Evolutionary conservation across 2,329 filamentous ascomycete genomes (phyloP).

Genomic region (Daldinia sp.): DNA sequence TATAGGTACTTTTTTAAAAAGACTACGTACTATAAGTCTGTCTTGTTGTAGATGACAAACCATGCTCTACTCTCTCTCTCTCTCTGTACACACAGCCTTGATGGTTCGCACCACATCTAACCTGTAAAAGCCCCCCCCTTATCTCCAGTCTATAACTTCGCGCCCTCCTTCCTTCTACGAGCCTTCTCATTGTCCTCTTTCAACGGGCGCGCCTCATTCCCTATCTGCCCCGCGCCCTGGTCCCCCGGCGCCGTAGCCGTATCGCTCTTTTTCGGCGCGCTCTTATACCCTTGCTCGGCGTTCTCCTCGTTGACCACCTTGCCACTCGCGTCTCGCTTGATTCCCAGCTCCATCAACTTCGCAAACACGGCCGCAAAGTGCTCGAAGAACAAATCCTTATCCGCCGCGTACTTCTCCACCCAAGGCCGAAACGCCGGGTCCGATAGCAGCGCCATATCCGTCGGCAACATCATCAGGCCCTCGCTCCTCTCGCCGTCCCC

Average conservation of each 20-base stretch:
- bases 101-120: not conserved
- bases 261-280: conserved; percentile 47
- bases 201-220: conserved; percentile 52
- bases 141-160: conserved; percentile 47
- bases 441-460: conserved; percentile 65
- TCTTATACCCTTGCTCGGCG: conserved; percentile 52
- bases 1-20: not conserved
- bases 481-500: conserved; percentile 61
- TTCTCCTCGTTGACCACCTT: conserved; percentile 65
- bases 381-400: conserved; percentile 69
- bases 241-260: conserved; percentile 44
- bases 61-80: not conserved
- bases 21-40: not conserved
- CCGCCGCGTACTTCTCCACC: conserved; percentile 66
- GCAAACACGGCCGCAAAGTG: conserved; percentile 67
- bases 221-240: conserved; percentile 42
- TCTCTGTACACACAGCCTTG: not conserved
- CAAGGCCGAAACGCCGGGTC: conserved; percentile 63
- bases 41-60: not conserved
- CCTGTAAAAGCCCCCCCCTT: not conserved
- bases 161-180: conserved; percentile 44
- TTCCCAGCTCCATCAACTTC: conserved; percentile 69
- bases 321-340: conserved; percentile 61
- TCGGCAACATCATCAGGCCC: conserved; percentile 72
- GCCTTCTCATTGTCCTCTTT: conserved; percentile 49